These are phyloP conservation scores for Scedosporium aurantiacum DNA, from an alignment of 2,329 filamentous ascomycete genomes.

Conservation along the genomic window DNA sequence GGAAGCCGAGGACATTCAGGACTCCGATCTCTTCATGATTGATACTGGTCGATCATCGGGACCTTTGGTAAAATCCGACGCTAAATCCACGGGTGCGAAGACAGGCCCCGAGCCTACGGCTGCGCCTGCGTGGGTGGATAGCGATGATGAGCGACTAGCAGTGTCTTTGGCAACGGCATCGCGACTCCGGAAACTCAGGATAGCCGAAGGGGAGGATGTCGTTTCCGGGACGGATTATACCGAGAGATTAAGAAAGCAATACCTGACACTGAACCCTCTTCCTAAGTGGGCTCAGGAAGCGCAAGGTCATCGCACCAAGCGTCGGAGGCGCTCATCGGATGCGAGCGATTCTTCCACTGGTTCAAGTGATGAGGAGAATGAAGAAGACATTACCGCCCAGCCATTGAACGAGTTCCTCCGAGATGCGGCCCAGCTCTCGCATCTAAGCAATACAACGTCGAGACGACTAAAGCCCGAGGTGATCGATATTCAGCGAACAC, in stretches of 20 bases:
- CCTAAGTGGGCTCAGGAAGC: conserved; percentile 48
- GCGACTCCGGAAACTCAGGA: conserved; percentile 71
- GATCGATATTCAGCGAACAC: conserved; percentile 78
- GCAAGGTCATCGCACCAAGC: conserved; percentile 38
- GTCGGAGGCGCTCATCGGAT: conserved; percentile 41
- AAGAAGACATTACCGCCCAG: conserved; percentile 54
- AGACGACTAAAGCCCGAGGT: conserved; percentile 75
- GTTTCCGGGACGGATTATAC: conserved; percentile 81
- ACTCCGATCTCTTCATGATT: conserved; percentile 77
- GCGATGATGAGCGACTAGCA: conserved; percentile 80
- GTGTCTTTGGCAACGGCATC: conserved; percentile 70
- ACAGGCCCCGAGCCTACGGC: conserved; percentile 16
- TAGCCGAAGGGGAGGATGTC: conserved; percentile 72
- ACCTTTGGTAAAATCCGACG: conserved; percentile 23
- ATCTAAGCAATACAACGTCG: conserved; percentile 40
- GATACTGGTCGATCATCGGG: conserved; percentile 37
- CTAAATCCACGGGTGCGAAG: conserved; percentile 12
- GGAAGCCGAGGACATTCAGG: conserved; percentile 48
- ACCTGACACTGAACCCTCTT: conserved; percentile 45
- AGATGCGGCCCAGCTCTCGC: conserved; percentile 57
- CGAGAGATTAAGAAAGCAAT: conserved; percentile 69
- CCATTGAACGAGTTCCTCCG: conserved; percentile 74
- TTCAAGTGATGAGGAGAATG: conserved; percentile 40
- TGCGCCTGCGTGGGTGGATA: conserved; percentile 76
- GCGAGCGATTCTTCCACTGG: conserved; percentile 22